Evolutionary conservation across 352 stramenopile genomes (phyloP), one percentile per base, ranked within the genome.

Genomic region (Phytophthora lateralis): DNA sequence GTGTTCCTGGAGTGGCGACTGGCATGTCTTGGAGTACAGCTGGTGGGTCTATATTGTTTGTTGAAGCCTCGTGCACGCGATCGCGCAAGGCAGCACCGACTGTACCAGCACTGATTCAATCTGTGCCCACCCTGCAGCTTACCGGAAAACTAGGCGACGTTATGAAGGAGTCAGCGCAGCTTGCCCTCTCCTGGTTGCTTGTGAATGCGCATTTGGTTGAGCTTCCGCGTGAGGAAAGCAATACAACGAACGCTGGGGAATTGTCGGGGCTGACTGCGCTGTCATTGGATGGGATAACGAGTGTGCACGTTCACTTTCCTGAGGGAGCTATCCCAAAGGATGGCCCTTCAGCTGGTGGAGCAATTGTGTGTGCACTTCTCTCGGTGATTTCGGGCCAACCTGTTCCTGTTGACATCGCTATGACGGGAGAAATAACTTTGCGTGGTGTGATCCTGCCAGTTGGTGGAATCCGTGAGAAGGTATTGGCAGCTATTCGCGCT

Each of bases 301-400:
- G 90, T 49, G 71, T 97, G 6, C 89, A 97, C 54, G 69, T 97
- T 4, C 89, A 97, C 56, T 95, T 97, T 34, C 90, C 91, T 0
- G 88, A 95, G 67, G 91, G 88, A 38, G 91, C 88, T 8, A 95
- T 93, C 20, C 81, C 89, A 5, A 97, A 97, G 58, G 91, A 97
- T 50, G 89, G 91, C 4, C 90, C 91, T 10, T 96, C 86, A 3
- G 89, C 91, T 4, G 91, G 89, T 15, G 76, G 90, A 6, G 88
- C 91, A 0, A 97, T 97, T 50, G 85, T 95, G 11, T 93, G 79
- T 6, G 88, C 91, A 26, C 67, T 97, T 39, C 57, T 96, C 4
- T 97, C 88, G 3, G 83, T 92, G 18, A 71, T 91, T 38, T 80
- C 76, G 8, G 72, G 75, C 38, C 59, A 89, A 6, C 55, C 76